phyloP scores from a whole-genome alignment of 306 rosid species.

The Pyrus betulifolia region DNA sequence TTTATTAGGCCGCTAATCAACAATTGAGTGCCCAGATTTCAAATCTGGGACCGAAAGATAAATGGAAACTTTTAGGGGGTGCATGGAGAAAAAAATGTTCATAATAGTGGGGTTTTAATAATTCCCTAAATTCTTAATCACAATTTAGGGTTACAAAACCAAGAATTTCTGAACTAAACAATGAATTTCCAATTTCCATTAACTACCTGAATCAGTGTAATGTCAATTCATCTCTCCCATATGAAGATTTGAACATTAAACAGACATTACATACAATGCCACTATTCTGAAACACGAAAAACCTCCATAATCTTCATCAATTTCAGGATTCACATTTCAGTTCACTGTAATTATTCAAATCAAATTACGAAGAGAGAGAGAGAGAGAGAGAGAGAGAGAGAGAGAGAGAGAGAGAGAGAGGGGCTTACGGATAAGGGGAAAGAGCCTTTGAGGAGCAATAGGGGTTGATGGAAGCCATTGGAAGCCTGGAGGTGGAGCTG shows the following conservation, averaged over 20 bases:
- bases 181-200: background rate
- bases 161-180: background rate
- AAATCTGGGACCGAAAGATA: no score
- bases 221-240: background rate
- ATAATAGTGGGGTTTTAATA: no score
- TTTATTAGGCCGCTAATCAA: no score
- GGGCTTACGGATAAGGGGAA: constrained; percentile 16
- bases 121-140: background rate
- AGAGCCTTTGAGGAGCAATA: constrained; percentile 14
- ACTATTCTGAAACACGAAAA: background rate
- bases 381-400: no score
- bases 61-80: no score
- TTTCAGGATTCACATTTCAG: background rate
- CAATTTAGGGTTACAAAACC: background rate
- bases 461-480: constrained; percentile 26
- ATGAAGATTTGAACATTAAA: background rate
- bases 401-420: no score
- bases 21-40: no score
- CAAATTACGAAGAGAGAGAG: background rate
- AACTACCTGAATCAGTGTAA: background rate
- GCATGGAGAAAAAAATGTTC: no score
- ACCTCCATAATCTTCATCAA: background rate
- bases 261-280: background rate
- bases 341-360: background rate
- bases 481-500: background rate